Percentiles rank a stretch among this genome's conserved stretches.
Conservation (phyloP, 345 rosid species). For the Psidium friedrichsthalianum region DNA sequence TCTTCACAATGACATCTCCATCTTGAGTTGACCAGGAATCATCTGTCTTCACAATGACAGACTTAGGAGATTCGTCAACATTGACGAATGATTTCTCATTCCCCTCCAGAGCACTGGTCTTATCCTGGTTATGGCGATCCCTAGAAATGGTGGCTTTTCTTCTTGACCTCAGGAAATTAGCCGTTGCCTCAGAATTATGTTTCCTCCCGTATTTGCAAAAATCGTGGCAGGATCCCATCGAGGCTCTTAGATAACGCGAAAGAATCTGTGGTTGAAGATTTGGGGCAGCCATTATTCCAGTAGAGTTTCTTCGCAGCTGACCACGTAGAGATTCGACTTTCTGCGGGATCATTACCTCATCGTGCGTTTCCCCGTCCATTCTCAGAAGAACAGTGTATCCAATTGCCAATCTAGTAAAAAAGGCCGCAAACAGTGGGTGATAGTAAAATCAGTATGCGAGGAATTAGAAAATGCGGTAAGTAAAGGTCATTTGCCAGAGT, state of each 20-base stretch:
- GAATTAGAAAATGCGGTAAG: background rate
- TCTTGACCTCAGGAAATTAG: constrained; percentile 11
- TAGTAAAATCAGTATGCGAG: background rate
- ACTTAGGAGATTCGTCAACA: background rate
- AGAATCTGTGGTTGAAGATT: constrained; percentile 13
- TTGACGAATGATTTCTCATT: background rate
- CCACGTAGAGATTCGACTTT: background rate
- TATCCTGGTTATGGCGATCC: background rate
- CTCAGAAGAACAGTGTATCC: background rate
- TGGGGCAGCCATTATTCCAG: constrained; percentile 23
- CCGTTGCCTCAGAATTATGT: constrained; percentile 22
- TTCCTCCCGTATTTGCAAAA: constrained; percentile 52
- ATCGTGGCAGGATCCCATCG: constrained; percentile 68
- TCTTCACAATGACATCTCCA: constrained; percentile 2
- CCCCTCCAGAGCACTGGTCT: constrained; percentile 8
- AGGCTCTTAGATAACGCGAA: constrained; percentile 60
- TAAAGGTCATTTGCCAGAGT: background rate
- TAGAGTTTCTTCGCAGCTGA: constrained; percentile 29
- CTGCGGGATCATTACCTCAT: background rate
- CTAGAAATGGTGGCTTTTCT: background rate
- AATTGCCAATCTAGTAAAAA: background rate
- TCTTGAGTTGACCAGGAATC: constrained; percentile 65
- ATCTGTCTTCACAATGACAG: constrained; percentile 4
- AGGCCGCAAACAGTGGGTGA: background rate
- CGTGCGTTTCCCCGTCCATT: background rate